Conservation (phyloP, 768 basidiomycete genomes). For the Mycena filopes region DNA sequence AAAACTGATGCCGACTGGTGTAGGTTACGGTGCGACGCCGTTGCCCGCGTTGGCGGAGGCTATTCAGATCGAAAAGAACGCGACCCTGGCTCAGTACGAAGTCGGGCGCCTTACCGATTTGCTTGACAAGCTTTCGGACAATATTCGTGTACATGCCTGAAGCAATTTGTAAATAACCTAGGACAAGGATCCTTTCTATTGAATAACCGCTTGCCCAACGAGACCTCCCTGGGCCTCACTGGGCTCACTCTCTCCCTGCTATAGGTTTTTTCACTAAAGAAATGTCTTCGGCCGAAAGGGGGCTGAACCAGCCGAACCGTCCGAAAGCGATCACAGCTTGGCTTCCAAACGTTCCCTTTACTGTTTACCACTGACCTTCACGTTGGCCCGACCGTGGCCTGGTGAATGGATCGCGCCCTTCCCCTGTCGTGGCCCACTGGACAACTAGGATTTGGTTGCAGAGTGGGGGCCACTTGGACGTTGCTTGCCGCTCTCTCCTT, state of each 20-base stretch:
- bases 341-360: not conserved
- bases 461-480: slow-evolving; percentile 4
- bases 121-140: slow-evolving; percentile 62
- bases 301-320: too few species aligned
- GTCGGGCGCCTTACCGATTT: slow-evolving; percentile 63
- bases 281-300: not conserved
- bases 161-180: not conserved
- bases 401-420: not conserved
- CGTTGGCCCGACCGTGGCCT: too few species aligned
- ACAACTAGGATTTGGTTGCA: slow-evolving; percentile 5
- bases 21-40: slow-evolving; percentile 88
- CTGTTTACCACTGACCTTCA: too few species aligned
- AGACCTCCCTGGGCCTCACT: too few species aligned
- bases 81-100: slow-evolving; percentile 69
- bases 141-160: slow-evolving; percentile 38
- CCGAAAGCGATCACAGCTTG: too few species aligned
- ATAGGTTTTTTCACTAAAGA: too few species aligned
- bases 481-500: slow-evolving; percentile 57
- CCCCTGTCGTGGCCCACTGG: slow-evolving; percentile 9
- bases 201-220: too few species aligned
- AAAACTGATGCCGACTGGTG: not conserved
- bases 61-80: slow-evolving; percentile 74
- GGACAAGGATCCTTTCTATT: not conserved
- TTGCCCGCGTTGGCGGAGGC: slow-evolving; percentile 85
- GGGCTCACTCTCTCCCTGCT: too few species aligned